Evolutionary conservation across 2,329 filamentous ascomycete species (phyloP).

Genomic region (Pseudogymnoascus sp.): DNA sequence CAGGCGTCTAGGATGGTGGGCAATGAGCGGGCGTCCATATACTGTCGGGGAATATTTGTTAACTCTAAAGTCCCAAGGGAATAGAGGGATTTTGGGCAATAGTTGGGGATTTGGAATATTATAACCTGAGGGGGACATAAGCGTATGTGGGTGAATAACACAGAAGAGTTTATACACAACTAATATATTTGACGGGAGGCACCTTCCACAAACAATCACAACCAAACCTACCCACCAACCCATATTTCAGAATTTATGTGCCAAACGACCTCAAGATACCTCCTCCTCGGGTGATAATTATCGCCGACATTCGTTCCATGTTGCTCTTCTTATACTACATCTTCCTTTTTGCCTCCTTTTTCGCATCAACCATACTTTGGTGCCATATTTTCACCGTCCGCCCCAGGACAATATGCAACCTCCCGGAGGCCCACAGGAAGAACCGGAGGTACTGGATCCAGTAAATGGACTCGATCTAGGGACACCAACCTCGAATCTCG

Average conservation of each 20-base stretch:
- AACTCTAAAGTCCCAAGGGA: background rate
- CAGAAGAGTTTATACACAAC: background rate
- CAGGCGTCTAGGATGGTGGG: background rate
- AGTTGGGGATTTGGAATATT: background rate
- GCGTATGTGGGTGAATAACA: background rate
- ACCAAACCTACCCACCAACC: background rate
- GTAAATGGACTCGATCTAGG: background rate
- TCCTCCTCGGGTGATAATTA: background rate
- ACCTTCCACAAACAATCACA: constrained; percentile 1
- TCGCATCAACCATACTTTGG: constrained; percentile 2
- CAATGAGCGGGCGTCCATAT: background rate
- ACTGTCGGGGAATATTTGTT: background rate
- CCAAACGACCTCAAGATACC: background rate
- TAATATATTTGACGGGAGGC: background rate
- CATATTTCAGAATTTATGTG: background rate
- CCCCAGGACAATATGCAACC: constrained; percentile 1
- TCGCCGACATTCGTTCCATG: constrained; percentile 3
- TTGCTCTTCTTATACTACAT: background rate
- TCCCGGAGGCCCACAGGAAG: background rate
- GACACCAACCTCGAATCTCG: background rate
- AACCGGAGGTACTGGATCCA: background rate
- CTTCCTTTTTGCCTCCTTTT: constrained; percentile 1
- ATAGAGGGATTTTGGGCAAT: background rate
- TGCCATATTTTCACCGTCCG: background rate
- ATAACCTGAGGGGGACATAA: background rate